A percentile compares a stretch with the other conserved stretches of the same genome.
Evolutionary conservation across 2,329 filamentous ascomycete genomes (phyloP).

Genomic region (Bisporella sp.): DNA sequence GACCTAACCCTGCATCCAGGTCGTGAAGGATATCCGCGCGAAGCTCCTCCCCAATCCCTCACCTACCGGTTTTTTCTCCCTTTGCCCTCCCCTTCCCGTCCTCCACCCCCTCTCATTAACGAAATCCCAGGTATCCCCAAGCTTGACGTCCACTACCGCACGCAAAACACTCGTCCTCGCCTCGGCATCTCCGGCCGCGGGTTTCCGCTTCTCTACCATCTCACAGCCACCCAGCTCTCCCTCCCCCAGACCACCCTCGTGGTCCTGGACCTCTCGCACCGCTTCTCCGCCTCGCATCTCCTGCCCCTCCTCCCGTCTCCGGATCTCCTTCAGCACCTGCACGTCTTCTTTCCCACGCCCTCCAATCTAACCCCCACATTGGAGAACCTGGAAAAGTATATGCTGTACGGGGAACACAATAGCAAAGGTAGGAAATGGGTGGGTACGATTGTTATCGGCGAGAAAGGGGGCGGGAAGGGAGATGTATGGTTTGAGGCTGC

Average conservation of each 20-base stretch:
- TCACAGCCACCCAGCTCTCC: conserved; percentile 45
- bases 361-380: conserved; percentile 17
- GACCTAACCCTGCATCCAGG: conserved; percentile 3
- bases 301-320: background rate
- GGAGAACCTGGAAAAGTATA: conserved; percentile 20
- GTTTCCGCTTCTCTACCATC: conserved; percentile 47
- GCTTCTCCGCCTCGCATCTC: conserved; percentile 42
- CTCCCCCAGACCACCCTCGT: conserved; percentile 36
- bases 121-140: conserved; percentile 27
- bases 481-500: conserved; percentile 6
- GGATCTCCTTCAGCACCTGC: conserved; percentile 21
- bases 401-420: conserved; percentile 21
- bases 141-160: conserved; percentile 30
- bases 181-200: conserved; percentile 46
- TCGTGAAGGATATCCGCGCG: conserved; percentile 12
- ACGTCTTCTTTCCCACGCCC: conserved; percentile 18
- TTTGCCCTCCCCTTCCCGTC: too few species aligned
- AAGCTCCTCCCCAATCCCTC: background rate
- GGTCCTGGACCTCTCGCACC: conserved; percentile 47
- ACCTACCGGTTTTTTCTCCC: conserved; percentile 1
- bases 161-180: background rate
- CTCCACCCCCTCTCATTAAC: too few species aligned
- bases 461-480: conserved; percentile 18
- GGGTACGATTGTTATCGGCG: conserved; percentile 18
- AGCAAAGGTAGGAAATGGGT: conserved; percentile 23